phyloP scores from a whole-genome alignment of 169 alveolate species.

The Eimeria sp. region DNA sequence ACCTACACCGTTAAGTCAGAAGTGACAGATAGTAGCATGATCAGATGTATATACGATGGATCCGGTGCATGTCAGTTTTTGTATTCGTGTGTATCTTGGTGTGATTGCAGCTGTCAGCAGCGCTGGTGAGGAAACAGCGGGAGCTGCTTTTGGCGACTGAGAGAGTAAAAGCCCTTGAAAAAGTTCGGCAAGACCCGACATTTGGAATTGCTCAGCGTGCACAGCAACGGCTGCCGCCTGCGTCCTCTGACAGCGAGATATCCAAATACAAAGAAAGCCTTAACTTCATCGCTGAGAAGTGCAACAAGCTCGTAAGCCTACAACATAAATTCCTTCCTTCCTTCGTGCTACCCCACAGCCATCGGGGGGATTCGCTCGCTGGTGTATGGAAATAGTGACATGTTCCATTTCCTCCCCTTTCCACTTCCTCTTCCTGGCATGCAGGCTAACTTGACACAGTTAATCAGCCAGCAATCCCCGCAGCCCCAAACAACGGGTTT shows the following conservation, averaged over 20 bases:
- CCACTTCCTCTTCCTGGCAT: background rate
- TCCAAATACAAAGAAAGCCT: constrained; percentile 32
- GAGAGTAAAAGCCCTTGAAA: constrained; percentile 58
- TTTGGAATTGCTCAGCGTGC: constrained; percentile 26
- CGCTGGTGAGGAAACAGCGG: constrained; percentile 32
- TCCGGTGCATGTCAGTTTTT: background rate
- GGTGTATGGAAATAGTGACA: background rate
- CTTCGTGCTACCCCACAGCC: background rate
- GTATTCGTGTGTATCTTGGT: background rate
- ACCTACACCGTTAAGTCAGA: background rate
- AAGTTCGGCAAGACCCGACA: constrained; percentile 35
- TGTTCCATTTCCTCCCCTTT: background rate
- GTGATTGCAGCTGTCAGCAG: constrained; percentile 37
- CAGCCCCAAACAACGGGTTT: constrained; percentile 15
- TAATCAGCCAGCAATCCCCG: constrained; percentile 35
- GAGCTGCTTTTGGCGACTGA: constrained; percentile 48
- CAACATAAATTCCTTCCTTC: background rate
- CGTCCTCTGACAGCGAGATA: background rate
- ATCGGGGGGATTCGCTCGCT: background rate
- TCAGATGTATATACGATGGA: background rate
- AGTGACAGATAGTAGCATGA: background rate
- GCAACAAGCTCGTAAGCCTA: constrained; percentile 52
- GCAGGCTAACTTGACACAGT: constrained; percentile 50
- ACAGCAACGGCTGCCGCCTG: constrained; percentile 38
- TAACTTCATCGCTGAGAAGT: constrained; percentile 38